These are phyloP conservation scores for Vitis riparia DNA, from an alignment of 164 flowering plant species.

Conservation along the genomic window DNA sequence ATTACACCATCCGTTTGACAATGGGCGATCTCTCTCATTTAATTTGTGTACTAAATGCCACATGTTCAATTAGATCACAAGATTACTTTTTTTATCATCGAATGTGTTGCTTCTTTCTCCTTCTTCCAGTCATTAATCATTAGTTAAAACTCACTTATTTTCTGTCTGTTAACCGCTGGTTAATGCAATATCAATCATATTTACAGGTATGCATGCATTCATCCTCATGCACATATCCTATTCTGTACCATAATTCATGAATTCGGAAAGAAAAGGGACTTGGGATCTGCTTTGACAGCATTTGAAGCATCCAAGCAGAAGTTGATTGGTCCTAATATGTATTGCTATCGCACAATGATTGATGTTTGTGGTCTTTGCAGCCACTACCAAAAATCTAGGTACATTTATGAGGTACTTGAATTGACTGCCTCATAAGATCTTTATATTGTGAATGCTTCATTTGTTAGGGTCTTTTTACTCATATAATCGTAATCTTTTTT, in stretches of 20 bases:
- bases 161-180: background rate
- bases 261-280: constrained; percentile 77
- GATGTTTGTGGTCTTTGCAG: constrained; percentile 88
- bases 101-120: no score
- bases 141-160: background rate
- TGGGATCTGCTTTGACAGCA: constrained; percentile 66
- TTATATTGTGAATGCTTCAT: background rate
- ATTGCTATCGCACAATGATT: constrained; percentile 67
- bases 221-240: constrained; percentile 52
- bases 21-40: no score
- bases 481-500: no score
- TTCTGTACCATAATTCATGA: constrained; percentile 57
- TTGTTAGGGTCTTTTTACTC: no score
- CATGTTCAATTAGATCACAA: no score
- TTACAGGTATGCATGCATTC: constrained; percentile 67
- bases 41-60: no score
- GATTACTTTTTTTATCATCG: no score
- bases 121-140: background rate
- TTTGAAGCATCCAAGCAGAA: constrained; percentile 64
- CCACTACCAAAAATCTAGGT: constrained; percentile 63
- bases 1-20: no score
- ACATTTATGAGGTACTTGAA: constrained; percentile 72
- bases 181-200: constrained; percentile 1
- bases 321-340: constrained; percentile 61
- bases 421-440: background rate